These are phyloP conservation scores for Vigna nakashimae DNA, from an alignment of 306 rosid genomes.

Conservation along the genomic window DNA sequence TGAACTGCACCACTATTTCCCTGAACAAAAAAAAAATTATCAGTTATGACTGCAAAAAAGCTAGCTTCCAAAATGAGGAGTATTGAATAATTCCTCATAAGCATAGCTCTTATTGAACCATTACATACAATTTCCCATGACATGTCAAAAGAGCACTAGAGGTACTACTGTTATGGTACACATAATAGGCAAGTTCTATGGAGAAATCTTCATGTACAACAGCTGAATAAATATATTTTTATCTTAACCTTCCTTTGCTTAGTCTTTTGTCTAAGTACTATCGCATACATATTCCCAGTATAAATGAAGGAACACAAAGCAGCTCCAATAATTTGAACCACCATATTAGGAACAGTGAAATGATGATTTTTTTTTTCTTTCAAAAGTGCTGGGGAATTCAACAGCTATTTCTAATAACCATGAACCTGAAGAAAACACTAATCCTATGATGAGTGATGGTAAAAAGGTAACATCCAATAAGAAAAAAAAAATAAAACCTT, in stretches of 20 bases:
- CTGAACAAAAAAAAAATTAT: constrained; percentile 49
- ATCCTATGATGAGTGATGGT: constrained; percentile 11
- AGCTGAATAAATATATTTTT: neutral
- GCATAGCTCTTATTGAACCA: constrained; percentile 17
- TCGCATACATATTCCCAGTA: neutral
- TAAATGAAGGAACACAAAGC: constrained; percentile 30
- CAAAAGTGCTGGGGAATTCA: constrained; percentile 27
- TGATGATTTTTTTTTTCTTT: neutral
- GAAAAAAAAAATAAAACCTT: constrained; percentile 56
- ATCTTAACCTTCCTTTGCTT: neutral
- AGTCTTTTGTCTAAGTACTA: constrained; percentile 16
- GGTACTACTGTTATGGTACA: constrained; percentile 10
- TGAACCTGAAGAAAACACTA: constrained; percentile 3
- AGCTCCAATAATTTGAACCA: constrained; percentile 21
- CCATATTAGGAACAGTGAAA: neutral
- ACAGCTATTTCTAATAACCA: constrained; percentile 4
- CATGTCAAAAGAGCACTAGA: constrained; percentile 18
- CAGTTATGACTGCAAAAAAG: constrained; percentile 18
- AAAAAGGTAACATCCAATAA: constrained; percentile 20
- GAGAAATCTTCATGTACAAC: constrained; percentile 19
- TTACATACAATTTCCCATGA: constrained; percentile 8
- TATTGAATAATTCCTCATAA: constrained; percentile 17
- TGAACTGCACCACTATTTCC: constrained; percentile 98
- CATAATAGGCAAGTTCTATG: constrained; percentile 24
- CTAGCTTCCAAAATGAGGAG: constrained; percentile 27